Conservation (phyloP, 2,329 filamentous ascomycete genomes). For the Scopulariopsis brevicaulis region DNA sequence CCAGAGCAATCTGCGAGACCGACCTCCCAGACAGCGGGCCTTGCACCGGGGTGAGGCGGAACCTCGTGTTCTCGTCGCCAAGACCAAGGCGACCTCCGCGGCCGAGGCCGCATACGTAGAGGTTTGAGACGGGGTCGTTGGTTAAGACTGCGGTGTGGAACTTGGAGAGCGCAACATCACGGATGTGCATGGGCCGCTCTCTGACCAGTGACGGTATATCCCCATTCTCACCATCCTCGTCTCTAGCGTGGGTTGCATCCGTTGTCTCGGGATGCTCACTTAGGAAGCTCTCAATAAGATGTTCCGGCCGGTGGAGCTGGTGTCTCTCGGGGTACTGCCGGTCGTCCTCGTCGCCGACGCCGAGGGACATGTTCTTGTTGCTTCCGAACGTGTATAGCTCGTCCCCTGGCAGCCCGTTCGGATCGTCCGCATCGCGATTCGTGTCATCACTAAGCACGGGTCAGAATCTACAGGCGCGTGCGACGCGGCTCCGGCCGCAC, state of each 20-base stretch:
- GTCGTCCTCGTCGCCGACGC: constrained; percentile 92
- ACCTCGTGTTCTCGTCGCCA: constrained; percentile 81
- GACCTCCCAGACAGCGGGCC: constrained; percentile 64
- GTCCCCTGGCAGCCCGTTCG: constrained; percentile 40
- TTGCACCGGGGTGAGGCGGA: constrained; percentile 74
- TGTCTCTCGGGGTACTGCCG: constrained; percentile 87
- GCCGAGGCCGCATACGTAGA: constrained; percentile 88
- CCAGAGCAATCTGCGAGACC: constrained; percentile 68
- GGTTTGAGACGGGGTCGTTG: constrained; percentile 74
- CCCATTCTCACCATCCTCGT: constrained; percentile 15
- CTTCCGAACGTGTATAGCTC: constrained; percentile 92
- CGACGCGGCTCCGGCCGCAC: neutral
- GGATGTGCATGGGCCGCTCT: constrained; percentile 61
- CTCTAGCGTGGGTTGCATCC: neutral
- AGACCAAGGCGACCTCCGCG: constrained; percentile 81
- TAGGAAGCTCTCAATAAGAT: constrained; percentile 64
- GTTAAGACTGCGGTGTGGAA: constrained; percentile 84
- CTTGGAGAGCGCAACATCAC: constrained; percentile 81
- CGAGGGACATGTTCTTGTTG: constrained; percentile 88
- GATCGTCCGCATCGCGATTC: neutral
- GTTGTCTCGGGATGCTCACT: constrained; percentile 38
- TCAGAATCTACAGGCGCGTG: neutral
- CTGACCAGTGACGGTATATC: constrained; percentile 64
- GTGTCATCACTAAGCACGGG: neutral
- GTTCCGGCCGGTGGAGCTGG: constrained; percentile 61